Evolutionary conservation across 441 rosid species (phyloP), one percentile per base, ranked within the genome.

Genomic region (Pelargonium fulgidum): DNA sequence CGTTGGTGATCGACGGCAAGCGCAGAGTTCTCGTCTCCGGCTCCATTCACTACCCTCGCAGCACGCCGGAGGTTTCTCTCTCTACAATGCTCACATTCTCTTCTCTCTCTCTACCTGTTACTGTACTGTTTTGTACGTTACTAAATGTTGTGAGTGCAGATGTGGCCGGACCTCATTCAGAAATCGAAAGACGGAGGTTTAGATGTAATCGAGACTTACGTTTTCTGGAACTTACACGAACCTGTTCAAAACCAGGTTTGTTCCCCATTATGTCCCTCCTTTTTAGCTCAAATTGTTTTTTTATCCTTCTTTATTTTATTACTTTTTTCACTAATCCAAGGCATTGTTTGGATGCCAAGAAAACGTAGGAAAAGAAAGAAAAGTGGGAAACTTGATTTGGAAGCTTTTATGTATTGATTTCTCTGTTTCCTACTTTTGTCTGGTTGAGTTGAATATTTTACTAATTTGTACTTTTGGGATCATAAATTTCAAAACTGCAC

Each of bases 1-100:
- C 98, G 39, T 24, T 93, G 71, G 78, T 91, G 63, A 84, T 84
- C 54, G 75, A 84, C 77, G 87, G 85, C 56, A 83, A 82, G 73
- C 78, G 87, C 44, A 78, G 83, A 74, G 73, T 84, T 58, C 85
- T 84, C 24, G 75, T 84, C 75, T 84, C 87, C 20, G 87, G 87
- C 12, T 76, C 79, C 58, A 76, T 76, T 33, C 79, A 76, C 65
- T 76, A 76, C 67, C 79, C 79, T 7, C 68, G 87, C 68, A 84
- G 85, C 76, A 84, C 87, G 5, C 87, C 84, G n/a, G n/a, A n/a
- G n/a, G n/a, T n/a, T n/a, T n/a, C n/a, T n/a, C n/a, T n/a, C n/a
- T n/a, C n/a, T n/a, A n/a, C n/a, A n/a, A n/a, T n/a, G n/a, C n/a
- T n/a, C n/a, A n/a, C n/a, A n/a, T n/a, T n/a, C n/a, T n/a, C n/a